Base-by-base conservation (phyloP, 768 basidiomycete genomes). In the Hygrocybe punicea region DNA sequence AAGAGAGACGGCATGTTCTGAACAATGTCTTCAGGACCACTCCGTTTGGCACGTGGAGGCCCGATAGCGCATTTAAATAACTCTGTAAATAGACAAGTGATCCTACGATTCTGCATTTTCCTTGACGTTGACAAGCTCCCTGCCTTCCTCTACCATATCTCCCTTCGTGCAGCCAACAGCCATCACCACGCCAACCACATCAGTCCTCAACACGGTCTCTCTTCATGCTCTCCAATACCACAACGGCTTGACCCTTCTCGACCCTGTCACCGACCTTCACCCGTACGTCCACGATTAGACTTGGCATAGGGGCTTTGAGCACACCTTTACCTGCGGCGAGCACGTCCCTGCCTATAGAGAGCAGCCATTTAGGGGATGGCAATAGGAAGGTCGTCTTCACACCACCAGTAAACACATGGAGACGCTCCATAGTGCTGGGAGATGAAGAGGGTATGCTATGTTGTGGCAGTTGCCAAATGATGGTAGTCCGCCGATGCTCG, bases 161-260 rank as follows among this genome's bases (percentile, higher is more conserved):
- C 94, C 94, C 64, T 89, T 87, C 70, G 75, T 80, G 66, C 91
- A 94, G 13, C 82, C 83, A 13, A 96, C 82, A 45, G 80, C 76
- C 63, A 78, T 84, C 7, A 96, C 86, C 5, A 85, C 74, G 4
- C 93, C 94, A 36, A 80, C 74, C 7, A 74, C 76, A 58, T 84
- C 80, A 13, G 91, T 84, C 53, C 92, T 78, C 60, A 97, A 70
- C 40, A 92, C 89, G 37, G 89, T 95, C 74, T 96, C 93, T 97
- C 83, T 98, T 98, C 94, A 97, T 98, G 66, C 93, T 96, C 74
- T 96, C 94, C 66, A 96, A 72, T 5, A 95, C 84, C 29, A 93
- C 84, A 8, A 93, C 79, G 7, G 82, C 83, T 66, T 94, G 89
- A 0, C 91, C 92, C 65, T 82, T 85, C 72, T 87, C 85, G 39